These are phyloP conservation scores for Ceratobasidium sp. DNA, from an alignment of 1,284 basidiomycete species.

Conservation along the genomic window DNA sequence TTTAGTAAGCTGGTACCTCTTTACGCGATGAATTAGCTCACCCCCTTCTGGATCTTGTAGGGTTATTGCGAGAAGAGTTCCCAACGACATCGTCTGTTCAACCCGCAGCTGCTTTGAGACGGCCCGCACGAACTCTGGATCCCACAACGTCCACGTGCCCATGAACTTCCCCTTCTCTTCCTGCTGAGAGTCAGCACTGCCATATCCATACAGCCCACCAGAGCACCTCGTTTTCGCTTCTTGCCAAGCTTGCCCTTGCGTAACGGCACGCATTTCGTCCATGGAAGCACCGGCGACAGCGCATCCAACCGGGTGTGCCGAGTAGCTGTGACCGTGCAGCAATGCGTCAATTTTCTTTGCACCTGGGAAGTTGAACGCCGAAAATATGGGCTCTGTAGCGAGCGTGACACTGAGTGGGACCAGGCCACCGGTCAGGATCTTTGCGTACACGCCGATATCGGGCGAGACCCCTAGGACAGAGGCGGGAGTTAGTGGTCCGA, in stretches of 20 bases:
- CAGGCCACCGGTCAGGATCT: conserved; percentile 94
- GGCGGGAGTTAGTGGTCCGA: conserved; percentile 78
- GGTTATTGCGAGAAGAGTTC: conserved; percentile 88
- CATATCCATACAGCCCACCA: conserved; percentile 51
- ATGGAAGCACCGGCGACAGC: conserved; percentile 89
- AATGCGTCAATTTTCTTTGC: conserved; percentile 86
- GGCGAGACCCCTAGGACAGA: conserved; percentile 79
- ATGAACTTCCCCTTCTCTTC: not conserved
- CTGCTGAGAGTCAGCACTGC: not conserved
- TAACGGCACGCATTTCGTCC: conserved; percentile 70
- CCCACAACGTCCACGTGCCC: conserved; percentile 90
- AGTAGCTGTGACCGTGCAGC: conserved; percentile 96
- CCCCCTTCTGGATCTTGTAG: conserved; percentile 73
- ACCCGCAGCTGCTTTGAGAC: conserved; percentile 74
- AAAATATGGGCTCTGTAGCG: conserved; percentile 83
- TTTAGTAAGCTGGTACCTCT: conserved; percentile 43
- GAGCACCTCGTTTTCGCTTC: conserved; percentile 65
- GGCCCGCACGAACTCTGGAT: conserved; percentile 73
- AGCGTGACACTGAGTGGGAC: conserved; percentile 90
- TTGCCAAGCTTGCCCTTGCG: conserved; percentile 67
- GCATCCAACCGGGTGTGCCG: conserved; percentile 92
- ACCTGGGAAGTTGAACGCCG: conserved; percentile 74
- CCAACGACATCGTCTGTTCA: conserved; percentile 86
- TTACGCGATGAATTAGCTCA: conserved; percentile 57
- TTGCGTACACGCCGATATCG: conserved; percentile 93